Evolutionary conservation across 805 yeast genomes (phyloP).

Genomic region (Candida silvatica): DNA sequence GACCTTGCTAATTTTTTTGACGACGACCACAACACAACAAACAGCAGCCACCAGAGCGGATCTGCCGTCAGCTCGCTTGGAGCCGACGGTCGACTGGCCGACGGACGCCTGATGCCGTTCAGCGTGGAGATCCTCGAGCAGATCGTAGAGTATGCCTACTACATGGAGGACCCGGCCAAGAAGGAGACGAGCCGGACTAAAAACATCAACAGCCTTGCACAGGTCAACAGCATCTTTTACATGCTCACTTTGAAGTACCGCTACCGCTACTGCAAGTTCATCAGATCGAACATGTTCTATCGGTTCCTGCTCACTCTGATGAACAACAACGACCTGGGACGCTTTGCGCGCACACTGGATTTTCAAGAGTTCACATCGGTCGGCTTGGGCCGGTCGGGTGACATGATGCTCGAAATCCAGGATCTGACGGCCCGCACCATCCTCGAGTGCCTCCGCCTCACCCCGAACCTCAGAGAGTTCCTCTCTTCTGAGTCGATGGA

Average conservation of each 20-base stretch:
- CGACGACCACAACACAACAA: not conserved
- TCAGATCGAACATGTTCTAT: slow-evolving; percentile 75
- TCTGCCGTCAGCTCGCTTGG: no score
- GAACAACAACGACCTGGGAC: slow-evolving; percentile 37
- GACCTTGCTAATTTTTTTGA: slow-evolving; percentile 1
- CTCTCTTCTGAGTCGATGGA: slow-evolving; percentile 81
- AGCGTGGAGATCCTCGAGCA: slow-evolving; percentile 26
- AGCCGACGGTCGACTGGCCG: not conserved
- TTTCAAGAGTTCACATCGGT: slow-evolving; percentile 84
- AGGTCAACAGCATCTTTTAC: slow-evolving; percentile 51
- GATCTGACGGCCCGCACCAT: slow-evolving; percentile 78
- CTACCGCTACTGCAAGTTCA: slow-evolving; percentile 63
- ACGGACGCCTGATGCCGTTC: slow-evolving; percentile 14
- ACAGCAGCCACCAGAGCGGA: not conserved
- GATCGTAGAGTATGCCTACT: slow-evolving; percentile 23
- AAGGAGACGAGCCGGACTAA: slow-evolving; percentile 17
- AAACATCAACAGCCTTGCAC: slow-evolving; percentile 20
- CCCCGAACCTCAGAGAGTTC: slow-evolving; percentile 69
- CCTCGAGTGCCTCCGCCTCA: slow-evolving; percentile 46
- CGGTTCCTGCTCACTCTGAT: slow-evolving; percentile 51
- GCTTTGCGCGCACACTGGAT: slow-evolving; percentile 67
- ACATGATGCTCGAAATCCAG: slow-evolving; percentile 87
- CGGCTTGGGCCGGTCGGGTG: slow-evolving; percentile 81
- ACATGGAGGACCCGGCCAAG: slow-evolving; percentile 16
- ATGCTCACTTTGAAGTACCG: slow-evolving; percentile 48